A percentile compares a stretch with the other conserved stretches of the same genome.
phyloP scores from a whole-genome alignment of 805 yeast species.

The Dipodascopsis uninucleata region DNA sequence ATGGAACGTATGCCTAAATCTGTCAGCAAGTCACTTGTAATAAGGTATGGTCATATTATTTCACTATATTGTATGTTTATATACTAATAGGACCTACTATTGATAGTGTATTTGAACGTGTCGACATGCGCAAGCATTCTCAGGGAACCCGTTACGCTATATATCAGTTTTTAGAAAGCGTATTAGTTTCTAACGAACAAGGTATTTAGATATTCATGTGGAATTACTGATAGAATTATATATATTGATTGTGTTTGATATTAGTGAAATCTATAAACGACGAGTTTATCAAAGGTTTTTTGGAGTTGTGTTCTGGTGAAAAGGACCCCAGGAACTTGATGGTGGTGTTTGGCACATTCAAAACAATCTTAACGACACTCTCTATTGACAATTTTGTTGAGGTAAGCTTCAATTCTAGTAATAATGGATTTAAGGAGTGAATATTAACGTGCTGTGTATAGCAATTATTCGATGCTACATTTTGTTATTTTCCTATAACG shows the following conservation, averaged over 20 bases:
- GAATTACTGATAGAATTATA: slow-evolving; percentile 1
- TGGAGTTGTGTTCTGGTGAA: slow-evolving; percentile 76
- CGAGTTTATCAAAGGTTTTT: slow-evolving; percentile 52
- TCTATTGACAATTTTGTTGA: slow-evolving; percentile 36
- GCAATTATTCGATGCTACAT: slow-evolving; percentile 79
- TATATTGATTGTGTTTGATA: background rate
- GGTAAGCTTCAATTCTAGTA: slow-evolving; percentile 1
- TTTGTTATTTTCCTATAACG: slow-evolving; percentile 95
- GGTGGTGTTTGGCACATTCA: slow-evolving; percentile 58
- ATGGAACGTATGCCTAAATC: slow-evolving; percentile 47
- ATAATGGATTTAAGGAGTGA: background rate
- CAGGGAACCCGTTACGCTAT: slow-evolving; percentile 49
- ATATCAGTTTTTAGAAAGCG: slow-evolving; percentile 46
- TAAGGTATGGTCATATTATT: slow-evolving; percentile 37
- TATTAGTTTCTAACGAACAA: slow-evolving; percentile 12
- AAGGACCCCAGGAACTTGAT: slow-evolving; percentile 90
- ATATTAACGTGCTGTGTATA: background rate
- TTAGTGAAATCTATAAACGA: slow-evolving; percentile 36
- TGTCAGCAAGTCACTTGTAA: slow-evolving; percentile 34
- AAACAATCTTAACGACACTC: slow-evolving; percentile 44
- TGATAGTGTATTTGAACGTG: slow-evolving; percentile 22
- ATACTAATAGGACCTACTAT: background rate
- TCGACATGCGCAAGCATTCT: slow-evolving; percentile 34
- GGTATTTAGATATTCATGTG: slow-evolving; percentile 3
- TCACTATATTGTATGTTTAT: no score